A percentile compares a stretch with the other conserved stretches of the same genome.
Evolutionary conservation across 2,329 filamentous ascomycete genomes (phyloP).

Genomic region (Biscogniauxia mediterranea): DNA sequence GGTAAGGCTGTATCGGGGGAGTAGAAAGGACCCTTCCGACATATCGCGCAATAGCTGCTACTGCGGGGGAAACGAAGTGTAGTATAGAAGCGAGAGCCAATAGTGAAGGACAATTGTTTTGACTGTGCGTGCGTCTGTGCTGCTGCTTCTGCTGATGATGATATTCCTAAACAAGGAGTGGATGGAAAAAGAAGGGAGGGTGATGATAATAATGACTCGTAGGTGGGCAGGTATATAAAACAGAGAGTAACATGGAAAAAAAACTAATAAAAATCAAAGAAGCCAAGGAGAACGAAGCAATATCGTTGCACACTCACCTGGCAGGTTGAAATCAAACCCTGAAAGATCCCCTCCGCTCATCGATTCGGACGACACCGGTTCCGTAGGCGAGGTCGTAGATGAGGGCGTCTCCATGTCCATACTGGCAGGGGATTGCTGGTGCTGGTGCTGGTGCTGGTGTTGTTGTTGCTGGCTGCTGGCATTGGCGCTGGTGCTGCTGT

Average conservation of each 20-base stretch:
- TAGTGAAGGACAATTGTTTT: background rate
- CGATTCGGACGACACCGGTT: conserved; percentile 19
- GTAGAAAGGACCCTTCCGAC: background rate
- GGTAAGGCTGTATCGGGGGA: background rate
- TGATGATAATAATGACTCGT: background rate
- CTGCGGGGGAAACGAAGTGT: conserved; percentile 3
- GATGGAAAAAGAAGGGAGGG: background rate
- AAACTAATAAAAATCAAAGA: background rate
- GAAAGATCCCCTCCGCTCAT: conserved; percentile 20
- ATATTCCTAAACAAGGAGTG: background rate
- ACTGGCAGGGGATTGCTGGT: conserved; percentile 1
- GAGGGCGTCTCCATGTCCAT: conserved; percentile 21
- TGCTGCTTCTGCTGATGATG: background rate
- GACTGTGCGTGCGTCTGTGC: background rate
- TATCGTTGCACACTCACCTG: conserved; percentile 28
- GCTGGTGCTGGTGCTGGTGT: conserved; percentile 5
- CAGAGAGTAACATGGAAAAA: background rate
- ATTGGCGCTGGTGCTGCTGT: conserved; percentile 6
- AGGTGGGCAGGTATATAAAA: background rate
- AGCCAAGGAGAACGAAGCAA: conserved; percentile 1
- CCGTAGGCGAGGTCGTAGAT: conserved; percentile 25
- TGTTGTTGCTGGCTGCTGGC: conserved; percentile 12
- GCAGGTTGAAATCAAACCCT: conserved; percentile 30
- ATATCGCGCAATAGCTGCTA: background rate
- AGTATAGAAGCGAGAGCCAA: background rate